Evolutionary conservation across 768 basidiomycete genomes (phyloP).

Genomic region (Suillus subalutaceus): DNA sequence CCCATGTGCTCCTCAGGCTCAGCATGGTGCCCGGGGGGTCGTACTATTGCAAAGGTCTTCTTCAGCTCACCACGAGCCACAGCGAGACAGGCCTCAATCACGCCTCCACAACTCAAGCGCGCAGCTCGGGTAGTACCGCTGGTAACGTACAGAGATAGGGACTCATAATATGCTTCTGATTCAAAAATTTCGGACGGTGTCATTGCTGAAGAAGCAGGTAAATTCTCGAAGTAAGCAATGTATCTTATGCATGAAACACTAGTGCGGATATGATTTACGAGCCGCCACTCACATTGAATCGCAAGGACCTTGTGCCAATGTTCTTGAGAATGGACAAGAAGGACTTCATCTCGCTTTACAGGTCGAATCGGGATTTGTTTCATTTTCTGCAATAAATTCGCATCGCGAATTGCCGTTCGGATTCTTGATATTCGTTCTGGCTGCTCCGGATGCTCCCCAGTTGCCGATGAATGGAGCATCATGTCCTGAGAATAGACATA

Average conservation of each 20-base stretch:
- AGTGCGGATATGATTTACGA: conserved; percentile 18
- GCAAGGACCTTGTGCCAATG: conserved; percentile 91
- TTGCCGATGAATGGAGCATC: conserved; percentile 77
- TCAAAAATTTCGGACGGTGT: conserved; percentile 72
- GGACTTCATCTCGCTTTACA: conserved; percentile 74
- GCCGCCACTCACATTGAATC: conserved; percentile 65
- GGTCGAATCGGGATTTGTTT: conserved; percentile 74
- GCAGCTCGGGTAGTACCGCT: conserved; percentile 83
- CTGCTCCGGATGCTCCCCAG: conserved; percentile 68
- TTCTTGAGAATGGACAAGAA: conserved; percentile 88
- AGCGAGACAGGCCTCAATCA: conserved; percentile 85
- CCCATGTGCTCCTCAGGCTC: conserved; percentile 99
- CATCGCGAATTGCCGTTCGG: conserved; percentile 61
- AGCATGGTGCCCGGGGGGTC: conserved; percentile 97
- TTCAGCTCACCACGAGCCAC: conserved; percentile 81
- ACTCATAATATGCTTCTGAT: conserved; percentile 84
- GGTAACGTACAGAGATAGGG: conserved; percentile 91
- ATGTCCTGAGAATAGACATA: conserved; percentile 88
- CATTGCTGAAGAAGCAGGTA: conserved; percentile 54
- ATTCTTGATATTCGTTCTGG: conserved; percentile 80
- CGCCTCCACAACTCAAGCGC: conserved; percentile 89
- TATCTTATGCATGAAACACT: conserved; percentile 15
- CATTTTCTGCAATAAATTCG: conserved; percentile 70
- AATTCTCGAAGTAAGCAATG: conserved; percentile 13
- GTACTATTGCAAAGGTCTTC: conserved; percentile 92